These are phyloP conservation scores for Reticulascus tulasneorum DNA, from an alignment of 2,329 filamentous ascomycete genomes.

Conservation along the genomic window DNA sequence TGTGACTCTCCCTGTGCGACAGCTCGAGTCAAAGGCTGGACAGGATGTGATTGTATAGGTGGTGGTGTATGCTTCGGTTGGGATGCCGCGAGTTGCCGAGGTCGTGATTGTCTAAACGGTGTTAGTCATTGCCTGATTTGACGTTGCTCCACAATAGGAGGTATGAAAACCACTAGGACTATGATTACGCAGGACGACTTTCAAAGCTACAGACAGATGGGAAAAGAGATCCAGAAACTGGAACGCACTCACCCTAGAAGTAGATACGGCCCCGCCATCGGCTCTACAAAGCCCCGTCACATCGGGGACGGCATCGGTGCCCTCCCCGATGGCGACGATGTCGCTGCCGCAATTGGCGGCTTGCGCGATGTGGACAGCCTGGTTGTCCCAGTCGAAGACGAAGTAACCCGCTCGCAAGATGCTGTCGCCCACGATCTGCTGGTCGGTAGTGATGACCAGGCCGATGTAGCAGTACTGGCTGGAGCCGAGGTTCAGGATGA, in stretches of 20 bases:
- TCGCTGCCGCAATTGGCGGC: slow-evolving; percentile 36
- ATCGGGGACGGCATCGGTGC: slow-evolving; percentile 25
- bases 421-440: slow-evolving; percentile 40
- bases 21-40: slow-evolving; percentile 16
- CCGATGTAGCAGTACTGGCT: slow-evolving; percentile 37
- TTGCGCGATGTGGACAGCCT: slow-evolving; percentile 35
- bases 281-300: slow-evolving; percentile 31
- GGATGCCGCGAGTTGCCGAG: too few species aligned
- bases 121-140: too few species aligned
- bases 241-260: too few species aligned
- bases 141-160: too few species aligned
- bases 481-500: slow-evolving; percentile 40
- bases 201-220: too few species aligned
- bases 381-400: slow-evolving; percentile 42
- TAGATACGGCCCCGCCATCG: slow-evolving; percentile 19
- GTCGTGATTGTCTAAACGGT: too few species aligned
- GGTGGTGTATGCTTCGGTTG: slow-evolving; percentile 17
- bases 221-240: slow-evolving; percentile 3
- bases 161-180: too few species aligned
- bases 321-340: slow-evolving; percentile 31
- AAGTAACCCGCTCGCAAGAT: slow-evolving; percentile 41
- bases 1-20: slow-evolving; percentile 17
- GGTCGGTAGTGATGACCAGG: slow-evolving; percentile 31
- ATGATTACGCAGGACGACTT: too few species aligned
- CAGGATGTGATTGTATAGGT: slow-evolving; percentile 23